Percentiles rank a stretch among this genome's conserved stretches.
Evolutionary conservation across 805 yeast genomes (phyloP).

Genomic region (Lachancea meyersii): DNA sequence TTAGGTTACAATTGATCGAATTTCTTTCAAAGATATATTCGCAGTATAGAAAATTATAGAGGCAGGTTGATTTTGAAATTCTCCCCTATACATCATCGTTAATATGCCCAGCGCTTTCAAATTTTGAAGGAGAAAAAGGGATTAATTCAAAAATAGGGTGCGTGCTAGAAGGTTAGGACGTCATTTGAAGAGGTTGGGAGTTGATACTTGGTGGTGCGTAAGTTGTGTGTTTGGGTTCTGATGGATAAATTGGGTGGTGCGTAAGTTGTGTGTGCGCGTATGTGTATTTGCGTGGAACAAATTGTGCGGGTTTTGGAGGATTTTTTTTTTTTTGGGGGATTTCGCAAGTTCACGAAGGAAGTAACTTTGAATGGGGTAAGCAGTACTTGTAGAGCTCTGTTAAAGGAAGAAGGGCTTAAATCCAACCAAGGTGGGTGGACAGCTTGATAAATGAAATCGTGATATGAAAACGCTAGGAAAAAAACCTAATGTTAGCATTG

Average conservation of each 20-base stretch:
- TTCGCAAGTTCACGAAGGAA: background rate
- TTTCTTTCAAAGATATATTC: conserved; percentile 8
- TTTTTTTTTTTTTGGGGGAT: background rate
- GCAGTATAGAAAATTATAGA: conserved; percentile 5
- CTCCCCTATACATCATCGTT: conserved; percentile 11
- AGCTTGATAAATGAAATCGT: background rate
- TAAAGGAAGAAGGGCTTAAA: background rate
- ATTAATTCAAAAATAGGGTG: conserved; percentile 2
- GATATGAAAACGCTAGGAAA: too few species aligned
- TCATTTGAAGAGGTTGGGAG: background rate
- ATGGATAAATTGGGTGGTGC: background rate
- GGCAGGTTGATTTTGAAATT: conserved; percentile 3
- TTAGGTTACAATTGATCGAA: conserved; percentile 5
- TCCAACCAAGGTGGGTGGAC: background rate
- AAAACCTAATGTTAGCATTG: background rate
- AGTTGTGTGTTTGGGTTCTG: background rate
- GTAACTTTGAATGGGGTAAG: background rate
- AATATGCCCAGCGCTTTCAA: conserved; percentile 9
- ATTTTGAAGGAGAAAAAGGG: conserved; percentile 1
- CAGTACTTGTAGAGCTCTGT: background rate
- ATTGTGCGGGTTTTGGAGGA: background rate
- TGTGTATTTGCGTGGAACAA: too few species aligned
- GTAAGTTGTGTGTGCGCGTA: too few species aligned
- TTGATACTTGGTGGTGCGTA: background rate
- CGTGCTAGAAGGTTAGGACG: conserved; percentile 1